Evolutionary conservation across 148 eudicot species (phyloP), one percentile per base, ranked within the genome.

Genomic region (Chenopodium suecicum): DNA sequence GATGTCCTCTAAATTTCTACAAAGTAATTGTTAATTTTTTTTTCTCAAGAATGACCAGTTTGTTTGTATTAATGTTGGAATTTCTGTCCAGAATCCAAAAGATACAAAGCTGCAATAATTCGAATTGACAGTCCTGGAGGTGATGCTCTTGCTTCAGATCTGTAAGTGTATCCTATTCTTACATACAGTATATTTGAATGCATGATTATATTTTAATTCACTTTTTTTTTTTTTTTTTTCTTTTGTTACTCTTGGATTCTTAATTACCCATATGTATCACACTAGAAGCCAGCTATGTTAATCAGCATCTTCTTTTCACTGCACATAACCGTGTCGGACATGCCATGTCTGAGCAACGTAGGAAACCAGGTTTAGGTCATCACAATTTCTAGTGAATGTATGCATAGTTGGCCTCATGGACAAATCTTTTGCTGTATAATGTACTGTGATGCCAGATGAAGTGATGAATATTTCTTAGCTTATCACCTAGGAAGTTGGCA

Each of bases 91-190:
- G 98, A 91, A 78, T 91, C 94, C 23, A 90, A 95, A 84, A 89
- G 81, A 80, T 93, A 88, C 50, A 95, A 95, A 80, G 98, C 97
- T 79, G 98, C 87, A 52, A 85, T 95, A 62, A 87, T 95, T 77
- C 90, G 98, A 31, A 95, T 95, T 85, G 97, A 95, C 83, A 95
- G 98, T 87, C 97, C 97, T 81, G 98, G 98, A 82, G 98, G 98
- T 82, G 98, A 95, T 88, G 98, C 98, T 81, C 96, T 95, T 89
- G 97, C 98, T 83, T 95, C 98, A 81, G 98, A 95, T 87, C 86
- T 95, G 98, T 95, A 95, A 91, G 98, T 90, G 75, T 78, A 83
- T 17, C 67, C 72, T 79, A 52, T 73, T 70, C 44, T 4, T 66
- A 63, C 31, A 17, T 80, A 41, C 44, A 41, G 44, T 41, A 7